Evolutionary conservation across 306 rosid species (phyloP).

Genomic region (Prunus padus): DNA sequence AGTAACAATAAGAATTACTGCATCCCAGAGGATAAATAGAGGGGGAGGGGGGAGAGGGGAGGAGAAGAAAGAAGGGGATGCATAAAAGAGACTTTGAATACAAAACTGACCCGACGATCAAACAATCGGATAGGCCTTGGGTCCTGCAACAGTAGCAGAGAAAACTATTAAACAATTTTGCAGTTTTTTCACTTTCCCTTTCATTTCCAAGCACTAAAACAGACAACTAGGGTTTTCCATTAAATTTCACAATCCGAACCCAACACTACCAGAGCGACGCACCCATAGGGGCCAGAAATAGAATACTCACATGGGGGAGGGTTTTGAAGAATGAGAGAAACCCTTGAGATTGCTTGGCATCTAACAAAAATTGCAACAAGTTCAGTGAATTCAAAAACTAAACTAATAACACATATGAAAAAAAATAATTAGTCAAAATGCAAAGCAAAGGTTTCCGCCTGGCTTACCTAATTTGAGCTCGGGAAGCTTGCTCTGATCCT

Average conservation of each 20-base stretch:
- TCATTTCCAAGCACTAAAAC: slow-evolving; percentile 15
- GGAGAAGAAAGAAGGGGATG: background rate
- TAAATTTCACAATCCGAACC: background rate
- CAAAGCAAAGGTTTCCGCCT: slow-evolving; percentile 12
- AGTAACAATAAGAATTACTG: background rate
- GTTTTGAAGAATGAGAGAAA: slow-evolving; percentile 89
- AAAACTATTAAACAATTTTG: background rate
- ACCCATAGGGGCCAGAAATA: background rate
- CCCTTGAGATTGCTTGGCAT: slow-evolving; percentile 95
- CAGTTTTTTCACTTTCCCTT: background rate
- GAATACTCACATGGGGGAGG: slow-evolving; percentile 62
- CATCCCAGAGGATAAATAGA: background rate
- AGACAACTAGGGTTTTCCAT: background rate
- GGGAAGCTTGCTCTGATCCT: slow-evolving; percentile 68
- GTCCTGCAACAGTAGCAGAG: slow-evolving; percentile 58
- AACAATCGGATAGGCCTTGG: slow-evolving; percentile 85
- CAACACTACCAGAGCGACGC: too few species aligned
- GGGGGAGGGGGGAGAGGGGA: background rate
- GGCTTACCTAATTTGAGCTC: slow-evolving; percentile 80
- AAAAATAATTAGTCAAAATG: background rate
- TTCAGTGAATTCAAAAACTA: background rate
- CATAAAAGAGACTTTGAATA: background rate
- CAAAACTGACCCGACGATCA: slow-evolving; percentile 81
- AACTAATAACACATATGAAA: background rate
- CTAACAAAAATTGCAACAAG: slow-evolving; percentile 37